phyloP scores from a whole-genome alignment of 108 stramenopile species.

The Stephanodiscus minutulus region DNA sequence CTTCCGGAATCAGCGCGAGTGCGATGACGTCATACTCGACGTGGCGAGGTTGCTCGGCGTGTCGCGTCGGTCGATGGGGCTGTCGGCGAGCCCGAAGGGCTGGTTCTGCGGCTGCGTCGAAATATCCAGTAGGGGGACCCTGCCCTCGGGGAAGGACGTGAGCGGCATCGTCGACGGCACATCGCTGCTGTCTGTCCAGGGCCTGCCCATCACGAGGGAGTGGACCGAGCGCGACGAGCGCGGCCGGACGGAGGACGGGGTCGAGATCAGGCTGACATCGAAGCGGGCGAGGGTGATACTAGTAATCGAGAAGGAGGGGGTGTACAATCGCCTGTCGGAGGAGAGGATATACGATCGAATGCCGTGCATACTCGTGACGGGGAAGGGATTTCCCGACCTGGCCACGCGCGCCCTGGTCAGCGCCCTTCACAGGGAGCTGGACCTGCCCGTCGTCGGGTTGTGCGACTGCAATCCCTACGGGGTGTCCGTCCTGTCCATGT shows the following conservation, averaged over 20 bases:
- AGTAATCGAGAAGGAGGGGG: constrained; percentile 97
- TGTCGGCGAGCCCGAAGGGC: constrained; percentile 85
- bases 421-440: constrained; percentile 53
- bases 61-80: constrained; percentile 63
- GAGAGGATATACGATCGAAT: constrained; percentile 89
- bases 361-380: constrained; percentile 95
- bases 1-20: constrained; percentile 76
- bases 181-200: constrained; percentile 55
- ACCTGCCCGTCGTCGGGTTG: constrained; percentile 77
- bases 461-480: constrained; percentile 88
- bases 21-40: constrained; percentile 69
- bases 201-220: constrained; percentile 61
- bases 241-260: constrained; percentile 29
- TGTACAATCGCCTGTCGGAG: constrained; percentile 93
- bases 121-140: constrained; percentile 41
- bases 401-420: constrained; percentile 83
- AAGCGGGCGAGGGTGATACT: constrained; percentile 78
- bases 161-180: constrained; percentile 52
- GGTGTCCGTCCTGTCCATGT: constrained; percentile 70
- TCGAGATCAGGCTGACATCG: constrained; percentile 31
- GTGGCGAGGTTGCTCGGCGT: constrained; percentile 57
- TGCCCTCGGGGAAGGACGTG: constrained; percentile 40
- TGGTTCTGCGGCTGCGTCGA: constrained; percentile 83
- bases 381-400: constrained; percentile 95
- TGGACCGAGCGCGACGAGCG: constrained; percentile 49